A percentile compares a stretch with the other conserved stretches of the same genome.
Conservation (phyloP, 2,329 filamentous ascomycete genomes). For the Phialocephala sp. region DNA sequence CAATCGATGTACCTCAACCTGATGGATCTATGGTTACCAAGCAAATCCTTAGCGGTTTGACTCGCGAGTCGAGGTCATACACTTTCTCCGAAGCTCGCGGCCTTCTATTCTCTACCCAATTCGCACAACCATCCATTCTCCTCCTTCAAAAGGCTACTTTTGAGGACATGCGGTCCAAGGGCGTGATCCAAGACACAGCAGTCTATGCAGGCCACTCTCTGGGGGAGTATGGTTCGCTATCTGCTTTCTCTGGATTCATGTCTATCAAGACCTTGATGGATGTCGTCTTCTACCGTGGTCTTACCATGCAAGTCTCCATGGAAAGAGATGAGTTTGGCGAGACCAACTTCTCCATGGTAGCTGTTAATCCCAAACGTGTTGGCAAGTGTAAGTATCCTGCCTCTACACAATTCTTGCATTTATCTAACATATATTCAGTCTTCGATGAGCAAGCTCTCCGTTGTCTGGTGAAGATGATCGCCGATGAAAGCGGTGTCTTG, state of each 20-base stretch:
- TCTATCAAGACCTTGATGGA: slow-evolving; percentile 93
- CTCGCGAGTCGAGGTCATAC: slow-evolving; percentile 34
- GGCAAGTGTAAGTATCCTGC: slow-evolving; percentile 61
- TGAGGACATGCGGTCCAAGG: slow-evolving; percentile 39
- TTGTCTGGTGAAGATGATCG: slow-evolving; percentile 60
- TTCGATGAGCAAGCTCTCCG: slow-evolving; percentile 52
- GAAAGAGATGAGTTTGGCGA: slow-evolving; percentile 89
- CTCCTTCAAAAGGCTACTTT: slow-evolving; percentile 37
- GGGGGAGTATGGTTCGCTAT: slow-evolving; percentile 96
- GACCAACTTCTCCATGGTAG: slow-evolving; percentile 98
- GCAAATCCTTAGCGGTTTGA: slow-evolving; percentile 25
- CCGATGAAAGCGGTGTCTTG: slow-evolving; percentile 86
- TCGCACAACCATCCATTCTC: slow-evolving; percentile 44
- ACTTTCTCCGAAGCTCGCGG: slow-evolving; percentile 40
- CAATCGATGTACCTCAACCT: slow-evolving; percentile 13
- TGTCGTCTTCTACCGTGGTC: slow-evolving; percentile 72
- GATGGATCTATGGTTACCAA: slow-evolving; percentile 9
- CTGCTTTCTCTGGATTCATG: slow-evolving; percentile 94
- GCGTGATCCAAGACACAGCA: slow-evolving; percentile 34
- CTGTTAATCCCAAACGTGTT: slow-evolving; percentile 95
- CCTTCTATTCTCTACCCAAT: slow-evolving; percentile 45
- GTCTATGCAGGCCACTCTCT: slow-evolving; percentile 91
- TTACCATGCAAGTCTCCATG: slow-evolving; percentile 65
- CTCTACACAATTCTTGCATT: neutral
- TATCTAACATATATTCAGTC: slow-evolving; percentile 45